Conservation (phyloP, 306 rosid species). For the Psophocarpus tetragonolobus region DNA sequence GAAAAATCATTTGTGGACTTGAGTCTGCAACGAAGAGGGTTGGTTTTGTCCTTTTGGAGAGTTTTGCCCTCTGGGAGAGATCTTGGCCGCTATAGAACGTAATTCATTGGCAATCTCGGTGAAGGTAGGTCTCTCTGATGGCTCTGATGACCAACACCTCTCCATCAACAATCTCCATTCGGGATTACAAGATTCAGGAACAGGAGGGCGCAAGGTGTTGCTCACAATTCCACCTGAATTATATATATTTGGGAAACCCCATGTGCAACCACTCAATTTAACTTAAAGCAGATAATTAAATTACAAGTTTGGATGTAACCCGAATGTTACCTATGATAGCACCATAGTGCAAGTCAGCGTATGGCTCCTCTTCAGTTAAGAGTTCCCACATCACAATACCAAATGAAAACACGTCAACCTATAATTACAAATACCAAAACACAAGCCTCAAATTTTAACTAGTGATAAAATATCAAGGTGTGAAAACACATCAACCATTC, state of each 20-base stretch:
- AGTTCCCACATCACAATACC: conserved; percentile 94
- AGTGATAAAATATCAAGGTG: neutral
- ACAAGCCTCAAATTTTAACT: neutral
- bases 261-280: conserved; percentile 14
- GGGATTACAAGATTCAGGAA: conserved; percentile 59
- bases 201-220: conserved; percentile 77
- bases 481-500: neutral
- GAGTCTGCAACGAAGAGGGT: conserved; percentile 31
- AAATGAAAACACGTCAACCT: conserved; percentile 91
- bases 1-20: conserved; percentile 40
- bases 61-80: conserved; percentile 50
- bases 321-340: conserved; percentile 71
- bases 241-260: neutral
- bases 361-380: conserved; percentile 87
- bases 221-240: conserved; percentile 86
- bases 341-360: conserved; percentile 85
- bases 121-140: conserved; percentile 77
- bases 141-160: conserved; percentile 86
- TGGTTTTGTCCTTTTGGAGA: conserved; percentile 42
- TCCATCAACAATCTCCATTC: conserved; percentile 83
- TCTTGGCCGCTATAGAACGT: conserved; percentile 69
- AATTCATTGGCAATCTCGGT: conserved; percentile 68
- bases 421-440: conserved; percentile 8
- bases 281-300: neutral
- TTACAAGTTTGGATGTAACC: neutral